Base-by-base conservation (phyloP, 2,329 filamentous ascomycete species). In the Cercospora sp. region DNA sequence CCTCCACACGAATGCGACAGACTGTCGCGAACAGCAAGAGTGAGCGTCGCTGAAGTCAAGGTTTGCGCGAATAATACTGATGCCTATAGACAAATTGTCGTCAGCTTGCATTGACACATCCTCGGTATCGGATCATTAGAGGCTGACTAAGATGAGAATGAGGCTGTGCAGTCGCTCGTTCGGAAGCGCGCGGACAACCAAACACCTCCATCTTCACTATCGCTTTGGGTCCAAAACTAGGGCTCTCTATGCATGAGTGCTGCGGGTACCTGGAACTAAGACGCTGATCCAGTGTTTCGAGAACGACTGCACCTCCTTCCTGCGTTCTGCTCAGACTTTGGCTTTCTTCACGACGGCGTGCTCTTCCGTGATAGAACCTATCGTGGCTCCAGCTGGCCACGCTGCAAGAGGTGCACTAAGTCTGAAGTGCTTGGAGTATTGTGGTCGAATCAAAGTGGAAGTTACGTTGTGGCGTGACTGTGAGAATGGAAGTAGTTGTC, bases 141-240 rank as follows among this genome's bases (percentile, higher is more conserved):
- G 24, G 53, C 53, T 58, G 53, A 58, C 53, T 58, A 58, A 58
- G 26, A 7, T 5, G 0, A 51, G 30, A 37, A 16, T 24, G 40
- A 32, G 60, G 60, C 60, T 62, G 60, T 62, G 60, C 60, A 32
- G 37, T 3, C 43, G 34, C 43, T 62, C 37, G 60, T 49, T 62
- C 60, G 60, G 60, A 51, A 26, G 37, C 26, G n/a, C 3, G n/a
- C 60, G 60, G 60, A 62, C 60, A 24, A 62, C 60, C 26, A 34
- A 9, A 16, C 37, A 51, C 40, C 21, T 49, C n/a, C 26, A 13
- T 37, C 55, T 32, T 21, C 30, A 59, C 30, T 16, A 32, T 59
- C 30, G 28, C 1, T 59, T 26, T 26, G 49, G 16, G 24, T 24
- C 13, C n/a, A n/a, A n/a, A n/a, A n/a, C n/a, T n/a, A n/a, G n/a